A percentile compares a stretch with the other conserved stretches of the same genome.
Evolutionary conservation across 2,329 filamentous ascomycete species (phyloP).

Genomic region (Calycina herbarum): DNA sequence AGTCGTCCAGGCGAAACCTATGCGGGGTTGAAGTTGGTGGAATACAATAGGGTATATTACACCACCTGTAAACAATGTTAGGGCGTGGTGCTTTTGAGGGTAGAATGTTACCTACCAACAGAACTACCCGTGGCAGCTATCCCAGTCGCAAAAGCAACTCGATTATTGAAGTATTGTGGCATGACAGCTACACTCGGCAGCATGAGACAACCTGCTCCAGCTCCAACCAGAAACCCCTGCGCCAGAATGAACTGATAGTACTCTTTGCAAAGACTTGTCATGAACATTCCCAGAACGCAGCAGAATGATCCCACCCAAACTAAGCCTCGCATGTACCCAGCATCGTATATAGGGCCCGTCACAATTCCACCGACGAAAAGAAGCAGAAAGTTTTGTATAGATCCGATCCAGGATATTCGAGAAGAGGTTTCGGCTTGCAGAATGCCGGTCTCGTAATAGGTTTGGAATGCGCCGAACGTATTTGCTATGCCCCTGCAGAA

Average conservation of each 20-base stretch:
- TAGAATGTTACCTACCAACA: constrained; percentile 37
- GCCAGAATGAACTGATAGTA: constrained; percentile 56
- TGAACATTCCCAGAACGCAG: constrained; percentile 45
- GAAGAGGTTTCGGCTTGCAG: constrained; percentile 39
- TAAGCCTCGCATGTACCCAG: constrained; percentile 25
- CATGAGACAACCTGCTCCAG: constrained; percentile 55
- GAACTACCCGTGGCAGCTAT: constrained; percentile 40
- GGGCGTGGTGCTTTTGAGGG: background rate
- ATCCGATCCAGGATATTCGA: constrained; percentile 51
- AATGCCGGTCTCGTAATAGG: constrained; percentile 43
- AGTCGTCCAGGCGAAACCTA: constrained; percentile 48
- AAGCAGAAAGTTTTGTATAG: constrained; percentile 47
- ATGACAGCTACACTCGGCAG: constrained; percentile 63
- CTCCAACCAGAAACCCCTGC: constrained; percentile 52
- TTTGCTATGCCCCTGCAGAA: constrained; percentile 25
- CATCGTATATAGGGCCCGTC: constrained; percentile 30
- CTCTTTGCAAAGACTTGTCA: constrained; percentile 40
- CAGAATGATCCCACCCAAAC: constrained; percentile 32
- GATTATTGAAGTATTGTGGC: constrained; percentile 47
- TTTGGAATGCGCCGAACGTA: constrained; percentile 42
- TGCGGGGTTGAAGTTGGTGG: constrained; percentile 40
- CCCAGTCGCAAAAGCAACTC: constrained; percentile 38
- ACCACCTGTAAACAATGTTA: constrained; percentile 37
- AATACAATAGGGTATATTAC: constrained; percentile 48
- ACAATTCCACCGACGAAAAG: constrained; percentile 38